Percentiles rank a stretch among this genome's conserved stretches.
Evolutionary conservation across 495 filamentous ascomycete genomes (phyloP).

Genomic region (Aspergillus cavernicola): DNA sequence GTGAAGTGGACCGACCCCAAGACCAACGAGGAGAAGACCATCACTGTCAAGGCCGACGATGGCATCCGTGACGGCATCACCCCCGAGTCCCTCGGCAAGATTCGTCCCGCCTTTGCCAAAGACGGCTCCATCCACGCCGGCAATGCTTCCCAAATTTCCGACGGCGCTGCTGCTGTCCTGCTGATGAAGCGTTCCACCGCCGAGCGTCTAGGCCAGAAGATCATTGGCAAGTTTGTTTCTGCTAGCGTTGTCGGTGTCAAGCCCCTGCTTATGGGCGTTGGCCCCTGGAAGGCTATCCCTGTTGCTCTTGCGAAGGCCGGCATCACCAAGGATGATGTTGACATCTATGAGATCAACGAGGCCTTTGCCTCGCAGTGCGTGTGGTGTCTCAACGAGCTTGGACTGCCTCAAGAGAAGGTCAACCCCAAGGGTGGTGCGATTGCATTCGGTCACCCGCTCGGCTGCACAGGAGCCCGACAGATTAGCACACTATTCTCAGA

Average conservation of each 20-base stretch:
- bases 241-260: constrained; percentile 84
- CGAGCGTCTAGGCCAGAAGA: constrained; percentile 77
- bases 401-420: constrained; percentile 70
- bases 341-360: constrained; percentile 99
- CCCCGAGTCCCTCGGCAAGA: constrained; percentile 74
- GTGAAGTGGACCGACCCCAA: constrained; percentile 88
- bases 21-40: constrained; percentile 76
- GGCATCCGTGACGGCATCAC: constrained; percentile 90
- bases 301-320: constrained; percentile 83
- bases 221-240: constrained; percentile 86
- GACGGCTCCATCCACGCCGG: constrained; percentile 92
- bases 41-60: constrained; percentile 84
- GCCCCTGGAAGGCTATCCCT: constrained; percentile 94
- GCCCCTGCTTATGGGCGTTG: constrained; percentile 92
- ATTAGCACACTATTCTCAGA: constrained; percentile 88
- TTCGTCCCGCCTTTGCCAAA: constrained; percentile 86
- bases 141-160: constrained; percentile 91
- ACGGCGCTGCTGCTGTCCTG: constrained; percentile 92
- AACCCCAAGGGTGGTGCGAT: constrained; percentile 99
- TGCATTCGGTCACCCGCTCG: constrained; percentile 96
- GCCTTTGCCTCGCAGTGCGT: constrained; percentile 94
- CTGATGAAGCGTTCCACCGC: constrained; percentile 95
- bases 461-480: constrained; percentile 91
- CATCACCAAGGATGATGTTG: constrained; percentile 84
- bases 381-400: constrained; percentile 88